Evolutionary conservation across 1,139 yeast species (phyloP).

Genomic region (Kurtzmaniella quercitrusa): DNA sequence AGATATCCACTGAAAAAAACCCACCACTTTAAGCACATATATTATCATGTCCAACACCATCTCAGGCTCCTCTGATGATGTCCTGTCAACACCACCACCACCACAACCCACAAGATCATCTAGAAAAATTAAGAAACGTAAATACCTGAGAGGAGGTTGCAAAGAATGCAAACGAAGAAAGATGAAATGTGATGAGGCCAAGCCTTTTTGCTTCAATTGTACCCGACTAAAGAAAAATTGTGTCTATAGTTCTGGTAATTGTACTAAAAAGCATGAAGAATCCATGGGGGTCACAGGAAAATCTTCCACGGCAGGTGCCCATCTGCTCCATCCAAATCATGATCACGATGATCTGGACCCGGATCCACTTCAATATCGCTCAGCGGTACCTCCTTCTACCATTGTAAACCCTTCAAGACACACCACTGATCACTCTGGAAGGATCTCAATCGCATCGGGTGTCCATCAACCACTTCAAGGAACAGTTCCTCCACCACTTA

Average conservation of each 20-base stretch:
- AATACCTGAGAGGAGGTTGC: conserved; percentile 60
- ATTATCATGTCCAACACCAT: background rate
- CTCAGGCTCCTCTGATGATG: background rate
- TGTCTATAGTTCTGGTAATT: conserved; percentile 33
- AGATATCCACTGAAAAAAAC: too few relatives aligned
- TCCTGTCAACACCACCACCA: background rate
- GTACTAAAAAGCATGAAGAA: conserved; percentile 15
- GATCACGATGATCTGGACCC: background rate
- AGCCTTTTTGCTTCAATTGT: conserved; percentile 39
- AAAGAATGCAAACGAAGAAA: conserved; percentile 59
- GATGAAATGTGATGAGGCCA: conserved; percentile 44
- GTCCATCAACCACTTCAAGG: too few relatives aligned
- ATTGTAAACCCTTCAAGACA: background rate
- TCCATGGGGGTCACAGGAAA: background rate
- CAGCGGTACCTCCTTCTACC: background rate
- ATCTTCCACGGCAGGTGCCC: background rate
- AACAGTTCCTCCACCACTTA: background rate
- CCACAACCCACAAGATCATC: background rate
- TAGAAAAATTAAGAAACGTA: conserved; percentile 28
- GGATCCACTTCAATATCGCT: background rate
- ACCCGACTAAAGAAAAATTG: conserved; percentile 45
- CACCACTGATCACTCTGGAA: conserved; percentile 7
- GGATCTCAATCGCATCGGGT: conserved; percentile 16
- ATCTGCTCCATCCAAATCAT: background rate
- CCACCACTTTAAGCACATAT: too few relatives aligned